Base-by-base conservation (phyloP, 192 early-diverging fungal genomes). In the Backusella liffmaniae region DNA sequence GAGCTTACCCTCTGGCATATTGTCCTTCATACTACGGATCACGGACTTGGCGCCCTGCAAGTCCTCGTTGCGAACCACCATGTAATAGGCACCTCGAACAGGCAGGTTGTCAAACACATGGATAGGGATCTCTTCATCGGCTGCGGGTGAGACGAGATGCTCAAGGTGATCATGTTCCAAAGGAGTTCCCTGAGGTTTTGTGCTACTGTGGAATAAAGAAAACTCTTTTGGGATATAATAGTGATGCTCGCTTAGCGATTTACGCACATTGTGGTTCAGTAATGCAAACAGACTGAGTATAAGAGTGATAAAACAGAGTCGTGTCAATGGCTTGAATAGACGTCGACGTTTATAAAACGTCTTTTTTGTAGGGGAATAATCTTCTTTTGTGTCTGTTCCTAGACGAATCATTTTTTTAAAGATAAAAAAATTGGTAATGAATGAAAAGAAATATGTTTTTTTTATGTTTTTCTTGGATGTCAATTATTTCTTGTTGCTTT, bases 61-160 rank as follows among this genome's bases (percentile, higher is more conserved):
- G 62, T 96, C 93, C 2, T 80, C 79, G 36, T 96, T 93, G 6
- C 91, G 86, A 32, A 93, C 91, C 4, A 95, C 82, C 71, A 78
- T 78, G 62, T 78, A 78, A 23, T 56, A 73, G 1, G 42, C 77
- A 21, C 77, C 77, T 29, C 62, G 70, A 23, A 70, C 68, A 10
- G 76, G 71, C 36, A 77, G 66, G 12, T 66, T 12, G 16, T 77
- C 44, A 70, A 53, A 73, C 7, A 39, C 37, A 6, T 62, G 8
- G 5, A 44, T n/a, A 30, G 76, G 76, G 26, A 77, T 77, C 5
- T 32, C 29, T 39, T 42, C 30, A 68, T 67, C 44, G 15, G 56
- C 35, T 3, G 4, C 53, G 15, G 35, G 9, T 30, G 7, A 62
- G 26, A 4, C 10, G 12, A 68, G 32, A 37, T 65, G 37, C 10